Conservation (phyloP, 306 rosid species). For the Fragaria vesca region DNA sequence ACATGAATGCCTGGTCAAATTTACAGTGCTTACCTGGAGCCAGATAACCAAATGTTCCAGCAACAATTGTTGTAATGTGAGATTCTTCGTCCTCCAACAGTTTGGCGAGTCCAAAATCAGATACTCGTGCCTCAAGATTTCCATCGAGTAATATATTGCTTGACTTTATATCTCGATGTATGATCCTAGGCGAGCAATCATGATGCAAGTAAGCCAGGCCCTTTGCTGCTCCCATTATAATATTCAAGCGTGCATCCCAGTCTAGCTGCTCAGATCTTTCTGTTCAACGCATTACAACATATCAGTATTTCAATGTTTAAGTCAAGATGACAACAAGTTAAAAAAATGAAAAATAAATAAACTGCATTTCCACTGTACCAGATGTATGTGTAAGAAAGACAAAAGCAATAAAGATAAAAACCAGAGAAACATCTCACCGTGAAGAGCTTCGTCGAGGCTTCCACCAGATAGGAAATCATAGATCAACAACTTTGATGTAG, state of each 20-base stretch:
- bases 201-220: slow-evolving; percentile 98
- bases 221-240: slow-evolving; percentile 97
- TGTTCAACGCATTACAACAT: slow-evolving; percentile 38
- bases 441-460: slow-evolving; percentile 96
- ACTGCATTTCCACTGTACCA: neutral
- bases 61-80: slow-evolving; percentile 94
- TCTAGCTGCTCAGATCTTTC: slow-evolving; percentile 89
- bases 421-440: slow-evolving; percentile 54
- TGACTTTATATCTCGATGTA: slow-evolving; percentile 95
- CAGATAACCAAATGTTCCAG: slow-evolving; percentile 98
- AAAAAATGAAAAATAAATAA: neutral
- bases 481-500: slow-evolving; percentile 88
- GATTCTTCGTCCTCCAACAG: slow-evolving; percentile 95
- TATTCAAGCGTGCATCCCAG: slow-evolving; percentile 96
- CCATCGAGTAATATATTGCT: slow-evolving; percentile 97
- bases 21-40: slow-evolving; percentile 77
- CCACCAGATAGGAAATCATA: slow-evolving; percentile 95
- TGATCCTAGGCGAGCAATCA: slow-evolving; percentile 95
- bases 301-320: slow-evolving; percentile 25
- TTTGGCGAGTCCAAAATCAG: slow-evolving; percentile 99
- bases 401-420: slow-evolving; percentile 10
- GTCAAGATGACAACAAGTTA: neutral
- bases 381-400: neutral
- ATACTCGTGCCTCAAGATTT: slow-evolving; percentile 91
- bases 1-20: neutral